A percentile compares a stretch with the other conserved stretches of the same genome.
phyloP scores from a whole-genome alignment of 495 filamentous ascomycete species.

The Daldinia bambusicola region DNA sequence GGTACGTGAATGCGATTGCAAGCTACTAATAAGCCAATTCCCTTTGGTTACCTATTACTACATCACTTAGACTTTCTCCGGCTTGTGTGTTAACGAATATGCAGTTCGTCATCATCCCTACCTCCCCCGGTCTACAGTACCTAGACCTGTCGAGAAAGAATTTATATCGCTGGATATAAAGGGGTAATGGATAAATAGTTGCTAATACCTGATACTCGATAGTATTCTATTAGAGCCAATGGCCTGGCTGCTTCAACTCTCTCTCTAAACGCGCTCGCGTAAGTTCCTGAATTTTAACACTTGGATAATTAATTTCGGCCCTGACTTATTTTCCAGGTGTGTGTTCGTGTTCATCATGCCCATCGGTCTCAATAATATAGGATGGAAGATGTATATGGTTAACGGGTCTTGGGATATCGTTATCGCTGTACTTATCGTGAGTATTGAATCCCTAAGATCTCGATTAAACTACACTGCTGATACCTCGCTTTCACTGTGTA shows the following conservation, averaged over 20 bases:
- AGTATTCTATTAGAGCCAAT: constrained; percentile 1
- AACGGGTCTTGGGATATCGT: constrained; percentile 49
- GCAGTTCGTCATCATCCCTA: background rate
- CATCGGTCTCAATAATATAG: constrained; percentile 53
- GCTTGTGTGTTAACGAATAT: background rate
- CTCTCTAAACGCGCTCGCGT: background rate
- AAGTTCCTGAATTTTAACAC: background rate
- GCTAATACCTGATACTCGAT: background rate
- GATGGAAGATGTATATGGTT: constrained; percentile 52
- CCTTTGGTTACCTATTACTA: background rate
- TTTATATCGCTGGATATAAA: background rate
- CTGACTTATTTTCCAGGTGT: constrained; percentile 35
- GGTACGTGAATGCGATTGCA: constrained; percentile 16
- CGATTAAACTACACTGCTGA: background rate
- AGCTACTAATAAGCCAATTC: background rate
- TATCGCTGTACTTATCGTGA: constrained; percentile 41
- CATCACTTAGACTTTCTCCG: too few relatives aligned
- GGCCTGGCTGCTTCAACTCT: background rate
- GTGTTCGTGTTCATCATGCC: constrained; percentile 62
- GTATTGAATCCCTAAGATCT: constrained; percentile 1
- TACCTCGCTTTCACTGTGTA: background rate
- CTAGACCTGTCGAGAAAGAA: background rate
- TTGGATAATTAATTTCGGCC: background rate
- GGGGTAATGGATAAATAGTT: background rate
- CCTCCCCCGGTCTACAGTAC: background rate